Evolutionary conservation across 768 basidiomycete genomes (phyloP).

Genomic region (Daedalea quercina): DNA sequence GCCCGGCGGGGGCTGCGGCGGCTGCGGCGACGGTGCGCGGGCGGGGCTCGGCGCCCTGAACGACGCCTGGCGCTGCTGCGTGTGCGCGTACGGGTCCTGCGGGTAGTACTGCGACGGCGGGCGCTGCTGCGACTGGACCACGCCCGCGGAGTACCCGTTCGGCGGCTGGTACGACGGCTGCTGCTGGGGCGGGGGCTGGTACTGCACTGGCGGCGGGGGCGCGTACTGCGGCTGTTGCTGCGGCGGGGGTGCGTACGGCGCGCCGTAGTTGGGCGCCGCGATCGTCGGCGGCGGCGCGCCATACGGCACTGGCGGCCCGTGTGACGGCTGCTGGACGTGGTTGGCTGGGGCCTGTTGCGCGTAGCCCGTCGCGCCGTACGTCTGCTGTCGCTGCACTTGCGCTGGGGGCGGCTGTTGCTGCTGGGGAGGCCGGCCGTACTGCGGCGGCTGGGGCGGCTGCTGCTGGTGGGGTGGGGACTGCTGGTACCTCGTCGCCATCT

Average conservation of each 20-base stretch:
- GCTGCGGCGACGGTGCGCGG: slow-evolving; percentile 47
- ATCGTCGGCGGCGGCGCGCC: slow-evolving; percentile 10
- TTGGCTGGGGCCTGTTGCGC: slow-evolving; percentile 23
- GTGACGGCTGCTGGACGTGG: slow-evolving; percentile 14
- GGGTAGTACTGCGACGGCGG: slow-evolving; percentile 27
- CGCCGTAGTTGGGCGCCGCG: slow-evolving; percentile 23
- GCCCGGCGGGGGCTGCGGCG: slow-evolving; percentile 31
- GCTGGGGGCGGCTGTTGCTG: slow-evolving; percentile 24
- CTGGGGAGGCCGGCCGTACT: slow-evolving; percentile 20
- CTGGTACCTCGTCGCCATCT: slow-evolving; percentile 51
- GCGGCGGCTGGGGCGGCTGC: slow-evolving; percentile 19
- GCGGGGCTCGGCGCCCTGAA: slow-evolving; percentile 37
- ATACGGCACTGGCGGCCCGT: slow-evolving; percentile 9
- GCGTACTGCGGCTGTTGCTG: slow-evolving; percentile 23
- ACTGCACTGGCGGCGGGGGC: slow-evolving; percentile 21
- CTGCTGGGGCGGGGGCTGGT: slow-evolving; percentile 7
- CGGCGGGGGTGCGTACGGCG: slow-evolving; percentile 8
- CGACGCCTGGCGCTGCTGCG: slow-evolving; percentile 29
- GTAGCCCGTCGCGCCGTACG: slow-evolving; percentile 15
- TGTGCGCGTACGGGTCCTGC: slow-evolving; percentile 23
- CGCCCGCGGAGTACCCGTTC: slow-evolving; percentile 12
- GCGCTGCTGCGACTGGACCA: slow-evolving; percentile 22
- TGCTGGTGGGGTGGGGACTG: slow-evolving; percentile 11
- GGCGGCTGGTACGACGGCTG: slow-evolving; percentile 25
- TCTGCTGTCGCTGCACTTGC: slow-evolving; percentile 22